Conservation (phyloP, 1,284 basidiomycete genomes). For the Laetiporus sulphureus region DNA sequence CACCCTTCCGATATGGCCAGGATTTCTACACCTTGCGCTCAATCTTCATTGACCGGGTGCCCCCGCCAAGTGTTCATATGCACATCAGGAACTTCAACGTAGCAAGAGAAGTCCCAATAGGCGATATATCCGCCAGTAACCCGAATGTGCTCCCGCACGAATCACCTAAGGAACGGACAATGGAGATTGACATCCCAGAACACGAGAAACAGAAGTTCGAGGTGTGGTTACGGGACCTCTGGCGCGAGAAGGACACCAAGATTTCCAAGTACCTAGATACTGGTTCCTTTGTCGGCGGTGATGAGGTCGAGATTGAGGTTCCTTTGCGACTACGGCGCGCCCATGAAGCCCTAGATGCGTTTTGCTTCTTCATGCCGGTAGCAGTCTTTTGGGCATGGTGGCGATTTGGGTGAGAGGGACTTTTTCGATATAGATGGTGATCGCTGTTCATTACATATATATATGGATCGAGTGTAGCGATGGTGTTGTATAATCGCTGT, state of each 20-base stretch:
- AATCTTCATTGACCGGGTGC: constrained; percentile 77
- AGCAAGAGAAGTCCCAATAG: constrained; percentile 57
- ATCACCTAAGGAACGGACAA: constrained; percentile 22
- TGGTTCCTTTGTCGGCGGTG: constrained; percentile 29
- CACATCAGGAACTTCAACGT: constrained; percentile 79
- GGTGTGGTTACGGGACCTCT: constrained; percentile 74
- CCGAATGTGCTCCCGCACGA: constrained; percentile 28
- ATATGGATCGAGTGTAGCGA: not conserved
- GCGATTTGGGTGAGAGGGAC: constrained; percentile 16
- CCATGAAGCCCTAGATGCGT: constrained; percentile 57
- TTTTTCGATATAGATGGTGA: not conserved
- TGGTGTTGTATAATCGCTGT: not conserved
- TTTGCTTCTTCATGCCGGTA: constrained; percentile 64
- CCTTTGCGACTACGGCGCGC: constrained; percentile 48
- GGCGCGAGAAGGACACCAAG: constrained; percentile 79
- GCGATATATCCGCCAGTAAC: constrained; percentile 38
- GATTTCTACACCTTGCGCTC: constrained; percentile 84
- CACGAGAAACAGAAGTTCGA: constrained; percentile 74
- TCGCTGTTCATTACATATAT: not conserved
- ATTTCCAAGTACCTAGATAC: constrained; percentile 59
- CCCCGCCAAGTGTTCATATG: constrained; percentile 84
- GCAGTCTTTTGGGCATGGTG: constrained; percentile 46
- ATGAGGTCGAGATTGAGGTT: constrained; percentile 38
- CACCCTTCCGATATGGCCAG: constrained; percentile 70
- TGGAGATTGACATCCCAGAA: constrained; percentile 58